These are phyloP conservation scores for Cladosporium sp. DNA, from an alignment of 2,329 filamentous ascomycete species.

Conservation along the genomic window DNA sequence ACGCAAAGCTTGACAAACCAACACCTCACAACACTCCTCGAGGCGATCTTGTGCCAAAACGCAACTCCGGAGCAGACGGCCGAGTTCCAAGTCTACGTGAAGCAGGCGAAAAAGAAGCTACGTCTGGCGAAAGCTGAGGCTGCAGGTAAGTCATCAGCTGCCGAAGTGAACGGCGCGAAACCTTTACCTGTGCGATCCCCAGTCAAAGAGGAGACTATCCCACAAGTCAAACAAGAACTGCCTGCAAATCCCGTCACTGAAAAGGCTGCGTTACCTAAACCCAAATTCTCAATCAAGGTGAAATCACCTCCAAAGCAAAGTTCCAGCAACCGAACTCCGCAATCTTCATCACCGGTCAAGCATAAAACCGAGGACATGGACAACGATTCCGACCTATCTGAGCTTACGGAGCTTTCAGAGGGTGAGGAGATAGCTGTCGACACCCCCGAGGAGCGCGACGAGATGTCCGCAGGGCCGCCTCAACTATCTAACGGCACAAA, in stretches of 20 bases:
- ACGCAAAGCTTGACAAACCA: slow-evolving; percentile 43
- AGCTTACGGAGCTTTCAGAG: slow-evolving; percentile 40
- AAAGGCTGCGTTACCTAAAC: slow-evolving; percentile 29
- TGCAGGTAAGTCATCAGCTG: slow-evolving; percentile 33
- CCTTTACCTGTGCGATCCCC: slow-evolving; percentile 32
- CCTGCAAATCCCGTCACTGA: slow-evolving; percentile 37
- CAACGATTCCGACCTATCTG: slow-evolving; percentile 33
- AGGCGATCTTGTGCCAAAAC: slow-evolving; percentile 46
- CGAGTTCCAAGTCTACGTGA: slow-evolving; percentile 48
- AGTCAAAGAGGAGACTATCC: slow-evolving; percentile 1
- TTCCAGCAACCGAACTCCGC: slow-evolving; percentile 24
- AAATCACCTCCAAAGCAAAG: slow-evolving; percentile 30
- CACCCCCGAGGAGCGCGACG: slow-evolving; percentile 24
- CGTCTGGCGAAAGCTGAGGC: slow-evolving; percentile 1
- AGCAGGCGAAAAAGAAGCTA: slow-evolving; percentile 45
- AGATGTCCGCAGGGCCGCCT: slow-evolving; percentile 19
- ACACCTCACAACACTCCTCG: slow-evolving; percentile 43
- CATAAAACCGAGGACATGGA: slow-evolving; percentile 25
- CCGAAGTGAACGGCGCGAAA: slow-evolving; percentile 32
- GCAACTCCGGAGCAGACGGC: slow-evolving; percentile 43
- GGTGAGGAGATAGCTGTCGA: slow-evolving; percentile 34
- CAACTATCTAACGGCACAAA: slow-evolving; percentile 27
- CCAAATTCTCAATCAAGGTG: slow-evolving; percentile 37
- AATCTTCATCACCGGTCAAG: slow-evolving; percentile 32
- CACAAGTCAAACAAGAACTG: slow-evolving; percentile 11